Base-by-base conservation (phyloP, 441 rosid species). In the Corymbia citriodora region DNA sequence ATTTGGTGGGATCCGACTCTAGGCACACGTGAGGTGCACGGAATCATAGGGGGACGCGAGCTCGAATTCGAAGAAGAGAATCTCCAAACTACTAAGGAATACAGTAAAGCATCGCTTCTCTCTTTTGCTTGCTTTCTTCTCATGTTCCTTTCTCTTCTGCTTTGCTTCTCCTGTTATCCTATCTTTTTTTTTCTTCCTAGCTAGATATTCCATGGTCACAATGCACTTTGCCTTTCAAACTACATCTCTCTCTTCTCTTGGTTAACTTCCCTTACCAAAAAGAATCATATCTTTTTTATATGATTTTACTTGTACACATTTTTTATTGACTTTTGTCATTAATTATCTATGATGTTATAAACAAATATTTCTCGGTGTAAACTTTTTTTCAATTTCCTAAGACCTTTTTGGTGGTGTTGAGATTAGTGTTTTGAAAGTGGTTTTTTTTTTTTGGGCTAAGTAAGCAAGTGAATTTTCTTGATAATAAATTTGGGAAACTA, bases 81-180 rank as follows among this genome's bases (percentile, higher is more conserved):
- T 0, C 31, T 61, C 0, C 0, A 2, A 27, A 61, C 45, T 40
- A 40, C 45, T 4, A 40, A 40, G 45, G 45, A 40, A 61, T 11
- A 61, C 4, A 27, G 12, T 61, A 27, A 61, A 61, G 16, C 31
- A 61, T 61, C 68, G 31, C 16, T 61, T 61, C 33, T 27, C 68
- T 27, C 68, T 61, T 61, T 61, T 27, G 15, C 68, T 61, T 61
- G 68, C 15, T 61, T 61, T 61, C n/a, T 27, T 1, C n/a, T 25
- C 68, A 14, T 61, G 57, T 54, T 54, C 57, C 57, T 6, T 54
- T 54, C 21, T 54, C 17, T n/a, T 27, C 68, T 27, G 6, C 68
- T 0, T 61, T 27, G 31, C 31, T 27, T 61, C 68, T 61, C 68
- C 31, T 25, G n/a, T 27, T 27, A 61, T 61, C 31, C 15, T 61